phyloP scores from a whole-genome alignment of 2,329 filamentous ascomycete genomes.

The Botrytis tulipae region DNA sequence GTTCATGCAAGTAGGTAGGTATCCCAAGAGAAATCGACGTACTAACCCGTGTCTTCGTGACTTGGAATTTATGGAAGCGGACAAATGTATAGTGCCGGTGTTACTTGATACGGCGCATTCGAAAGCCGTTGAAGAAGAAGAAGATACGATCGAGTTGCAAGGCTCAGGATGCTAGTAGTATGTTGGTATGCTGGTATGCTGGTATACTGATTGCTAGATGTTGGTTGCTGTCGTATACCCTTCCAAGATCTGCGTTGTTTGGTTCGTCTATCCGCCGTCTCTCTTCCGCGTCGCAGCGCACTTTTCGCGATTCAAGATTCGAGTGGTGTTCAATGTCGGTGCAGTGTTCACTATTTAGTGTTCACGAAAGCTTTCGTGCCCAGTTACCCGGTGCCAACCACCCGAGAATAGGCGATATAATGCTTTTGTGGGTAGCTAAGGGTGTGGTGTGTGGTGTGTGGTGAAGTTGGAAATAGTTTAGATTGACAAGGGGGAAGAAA shows the following conservation, averaged over 20 bases:
- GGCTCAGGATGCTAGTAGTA: neutral
- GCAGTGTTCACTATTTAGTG: slow-evolving; percentile 6
- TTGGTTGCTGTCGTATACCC: slow-evolving; percentile 12
- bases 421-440: neutral
- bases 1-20: slow-evolving; percentile 17
- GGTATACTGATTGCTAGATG: neutral
- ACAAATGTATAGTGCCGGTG: neutral
- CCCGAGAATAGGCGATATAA: slow-evolving; percentile 18
- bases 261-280: slow-evolving; percentile 2
- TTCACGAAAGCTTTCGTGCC: slow-evolving; percentile 10
- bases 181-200: neutral
- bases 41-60: slow-evolving; percentile 19
- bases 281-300: neutral
- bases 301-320: slow-evolving; percentile 7
- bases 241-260: slow-evolving; percentile 1
- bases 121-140: slow-evolving; percentile 15
- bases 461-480: neutral
- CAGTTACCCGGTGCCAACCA: slow-evolving; percentile 18
- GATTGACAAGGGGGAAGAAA: neutral
- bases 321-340: neutral
- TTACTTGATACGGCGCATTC: neutral
- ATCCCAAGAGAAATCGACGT: slow-evolving; percentile 6
- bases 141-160: slow-evolving; percentile 6
- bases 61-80: neutral
- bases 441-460: neutral